phyloP scores from a whole-genome alignment of 2,329 filamentous ascomycete genomes.

The Sclerotinia sclerotiorum region DNA sequence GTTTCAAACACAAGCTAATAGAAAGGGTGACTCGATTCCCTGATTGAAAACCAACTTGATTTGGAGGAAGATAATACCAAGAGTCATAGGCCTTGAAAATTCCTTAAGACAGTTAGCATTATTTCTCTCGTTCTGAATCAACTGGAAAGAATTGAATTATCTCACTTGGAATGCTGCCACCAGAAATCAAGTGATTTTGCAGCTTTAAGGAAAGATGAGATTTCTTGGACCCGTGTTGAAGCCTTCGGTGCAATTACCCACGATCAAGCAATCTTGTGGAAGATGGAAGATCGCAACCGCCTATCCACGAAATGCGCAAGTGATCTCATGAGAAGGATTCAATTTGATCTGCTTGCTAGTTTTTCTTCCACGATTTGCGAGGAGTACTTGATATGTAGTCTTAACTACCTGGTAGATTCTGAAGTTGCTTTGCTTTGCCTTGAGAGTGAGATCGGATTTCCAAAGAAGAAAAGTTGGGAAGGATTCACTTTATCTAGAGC shows the following conservation, averaged over 20 bases:
- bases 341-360: not conserved
- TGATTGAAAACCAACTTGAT: not conserved
- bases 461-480: not conserved
- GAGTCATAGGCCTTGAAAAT: not conserved
- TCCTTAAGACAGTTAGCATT: not conserved
- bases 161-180: not conserved
- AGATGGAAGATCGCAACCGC: not conserved
- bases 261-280: not conserved
- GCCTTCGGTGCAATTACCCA: not conserved
- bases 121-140: not conserved
- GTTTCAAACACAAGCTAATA: not conserved
- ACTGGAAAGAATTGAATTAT: not conserved
- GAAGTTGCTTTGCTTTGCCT: not conserved
- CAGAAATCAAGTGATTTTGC: not conserved
- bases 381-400: not conserved
- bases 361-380: not conserved
- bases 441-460: not conserved
- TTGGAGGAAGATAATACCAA: too few relatives aligned
- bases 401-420: not conserved
- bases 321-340: not conserved
- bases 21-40: not conserved
- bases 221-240: not conserved
- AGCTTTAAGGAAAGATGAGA: not conserved
- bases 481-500: not conserved
- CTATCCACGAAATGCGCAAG: not conserved